A percentile compares a stretch with the other conserved stretches of the same genome.
phyloP scores from a whole-genome alignment of 306 rosid species.

The Carpinus viminea region DNA sequence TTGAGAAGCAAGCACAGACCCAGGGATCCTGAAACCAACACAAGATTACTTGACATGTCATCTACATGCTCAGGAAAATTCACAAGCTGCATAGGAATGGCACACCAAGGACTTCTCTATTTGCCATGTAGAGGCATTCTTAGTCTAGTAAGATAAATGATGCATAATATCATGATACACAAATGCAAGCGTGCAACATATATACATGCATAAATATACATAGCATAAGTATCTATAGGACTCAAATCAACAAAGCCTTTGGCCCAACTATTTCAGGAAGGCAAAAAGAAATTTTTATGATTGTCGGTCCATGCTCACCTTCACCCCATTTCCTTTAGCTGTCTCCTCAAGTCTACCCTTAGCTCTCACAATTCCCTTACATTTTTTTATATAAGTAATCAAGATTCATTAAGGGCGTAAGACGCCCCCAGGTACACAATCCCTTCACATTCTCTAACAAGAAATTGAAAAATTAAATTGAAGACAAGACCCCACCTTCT shows the following conservation, averaged over 20 bases:
- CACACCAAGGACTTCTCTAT: background rate
- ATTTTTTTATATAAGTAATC: background rate
- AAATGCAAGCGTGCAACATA: background rate
- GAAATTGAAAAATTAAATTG: background rate
- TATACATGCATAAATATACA: background rate
- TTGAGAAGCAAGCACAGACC: slow-evolving; percentile 83
- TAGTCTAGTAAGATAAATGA: background rate
- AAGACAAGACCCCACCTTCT: background rate
- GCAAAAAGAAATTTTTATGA: background rate
- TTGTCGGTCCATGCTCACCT: background rate
- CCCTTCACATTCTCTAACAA: background rate
- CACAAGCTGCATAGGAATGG: background rate
- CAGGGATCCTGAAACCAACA: slow-evolving; percentile 80
- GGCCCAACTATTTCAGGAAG: background rate
- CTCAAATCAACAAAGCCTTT: background rate
- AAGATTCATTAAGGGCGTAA: too few relatives aligned
- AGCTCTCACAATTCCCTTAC: background rate
- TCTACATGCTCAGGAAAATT: background rate
- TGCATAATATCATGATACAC: background rate
- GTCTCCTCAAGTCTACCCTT: background rate
- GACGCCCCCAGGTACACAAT: background rate
- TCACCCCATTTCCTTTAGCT: background rate
- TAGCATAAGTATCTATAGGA: background rate
- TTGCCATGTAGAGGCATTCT: background rate
- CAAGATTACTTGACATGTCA: slow-evolving; percentile 5